Evolutionary conservation across 441 rosid species (phyloP).

Genomic region (Euphorbia neoarborescens): DNA sequence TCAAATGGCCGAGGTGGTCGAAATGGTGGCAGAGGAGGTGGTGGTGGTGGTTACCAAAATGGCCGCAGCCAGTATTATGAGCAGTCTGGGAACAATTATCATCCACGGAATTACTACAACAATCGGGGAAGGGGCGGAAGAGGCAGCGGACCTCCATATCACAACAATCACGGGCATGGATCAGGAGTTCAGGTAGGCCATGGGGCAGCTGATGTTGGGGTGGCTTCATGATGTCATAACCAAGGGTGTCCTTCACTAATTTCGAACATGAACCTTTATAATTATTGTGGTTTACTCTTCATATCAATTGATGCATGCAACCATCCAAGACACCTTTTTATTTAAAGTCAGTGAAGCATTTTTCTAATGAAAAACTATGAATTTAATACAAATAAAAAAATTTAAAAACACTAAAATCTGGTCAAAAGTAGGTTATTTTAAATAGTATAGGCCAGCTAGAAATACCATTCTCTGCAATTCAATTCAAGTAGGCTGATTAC

Average conservation of each 20-base stretch:
- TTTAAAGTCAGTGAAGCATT: slow-evolving; percentile 13
- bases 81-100: slow-evolving; percentile 56
- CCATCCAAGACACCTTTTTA: slow-evolving; percentile 19
- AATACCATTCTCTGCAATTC: background rate
- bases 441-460: background rate
- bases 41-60: slow-evolving; percentile 70
- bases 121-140: slow-evolving; percentile 61
- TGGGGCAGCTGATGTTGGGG: slow-evolving; percentile 42
- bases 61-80: slow-evolving; percentile 61
- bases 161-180: slow-evolving; percentile 28
- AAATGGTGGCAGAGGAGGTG: slow-evolving; percentile 49
- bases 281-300: slow-evolving; percentile 19
- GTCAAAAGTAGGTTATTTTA: background rate
- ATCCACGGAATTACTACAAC: slow-evolving; percentile 55
- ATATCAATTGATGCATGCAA: slow-evolving; percentile 14
- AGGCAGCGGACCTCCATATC: slow-evolving; percentile 48
- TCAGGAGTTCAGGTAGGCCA: slow-evolving; percentile 33
- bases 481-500: no score
- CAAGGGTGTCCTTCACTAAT: slow-evolving; percentile 17
- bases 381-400: background rate
- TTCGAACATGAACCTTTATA: slow-evolving; percentile 20
- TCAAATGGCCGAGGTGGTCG: slow-evolving; percentile 72
- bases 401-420: no score
- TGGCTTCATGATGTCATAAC: slow-evolving; percentile 35
- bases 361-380: slow-evolving; percentile 6